These are phyloP conservation scores for Chlamydomonas applanata DNA, from an alignment of 139 green algal species.

Conservation along the genomic window DNA sequence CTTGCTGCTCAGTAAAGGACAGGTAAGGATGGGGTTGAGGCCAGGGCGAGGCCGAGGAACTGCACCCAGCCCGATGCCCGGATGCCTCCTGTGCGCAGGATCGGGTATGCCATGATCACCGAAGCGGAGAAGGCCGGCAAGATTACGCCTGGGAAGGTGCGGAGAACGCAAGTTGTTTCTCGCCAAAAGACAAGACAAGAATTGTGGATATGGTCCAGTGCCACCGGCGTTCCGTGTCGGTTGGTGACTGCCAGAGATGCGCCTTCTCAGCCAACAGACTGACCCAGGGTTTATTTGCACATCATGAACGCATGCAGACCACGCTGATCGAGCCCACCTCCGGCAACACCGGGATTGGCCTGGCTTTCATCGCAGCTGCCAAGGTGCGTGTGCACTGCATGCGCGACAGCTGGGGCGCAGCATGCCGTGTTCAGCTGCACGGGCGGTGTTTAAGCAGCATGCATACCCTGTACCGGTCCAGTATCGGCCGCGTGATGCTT, in stretches of 20 bases:
- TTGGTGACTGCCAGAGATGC: too few relatives aligned
- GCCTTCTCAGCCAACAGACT: too few relatives aligned
- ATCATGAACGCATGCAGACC: conserved; percentile 47
- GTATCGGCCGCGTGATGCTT: neutral
- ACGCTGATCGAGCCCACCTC: conserved; percentile 90
- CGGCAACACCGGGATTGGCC: conserved; percentile 87
- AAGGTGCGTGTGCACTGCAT: conserved; percentile 29
- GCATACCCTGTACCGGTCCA: too few relatives aligned
- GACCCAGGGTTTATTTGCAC: too few relatives aligned
- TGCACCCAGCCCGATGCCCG: too few relatives aligned
- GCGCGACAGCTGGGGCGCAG: neutral
- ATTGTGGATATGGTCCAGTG: too few relatives aligned
- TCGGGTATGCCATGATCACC: conserved; percentile 92
- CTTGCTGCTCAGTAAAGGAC: conserved; percentile 77
- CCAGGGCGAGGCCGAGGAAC: too few relatives aligned
- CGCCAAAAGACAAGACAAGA: too few relatives aligned
- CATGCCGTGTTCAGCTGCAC: neutral
- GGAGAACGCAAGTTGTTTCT: neutral
- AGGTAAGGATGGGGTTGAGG: too few relatives aligned
- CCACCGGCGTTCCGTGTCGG: too few relatives aligned
- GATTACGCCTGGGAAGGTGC: conserved; percentile 70
- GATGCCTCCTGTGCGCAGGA: conserved; percentile 56
- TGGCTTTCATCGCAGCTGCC: conserved; percentile 92
- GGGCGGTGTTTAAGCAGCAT: too few relatives aligned
- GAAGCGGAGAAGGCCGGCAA: conserved; percentile 82